phyloP scores from a whole-genome alignment of 1,139 yeast species.

The Blastobotrys ciferrii region DNA sequence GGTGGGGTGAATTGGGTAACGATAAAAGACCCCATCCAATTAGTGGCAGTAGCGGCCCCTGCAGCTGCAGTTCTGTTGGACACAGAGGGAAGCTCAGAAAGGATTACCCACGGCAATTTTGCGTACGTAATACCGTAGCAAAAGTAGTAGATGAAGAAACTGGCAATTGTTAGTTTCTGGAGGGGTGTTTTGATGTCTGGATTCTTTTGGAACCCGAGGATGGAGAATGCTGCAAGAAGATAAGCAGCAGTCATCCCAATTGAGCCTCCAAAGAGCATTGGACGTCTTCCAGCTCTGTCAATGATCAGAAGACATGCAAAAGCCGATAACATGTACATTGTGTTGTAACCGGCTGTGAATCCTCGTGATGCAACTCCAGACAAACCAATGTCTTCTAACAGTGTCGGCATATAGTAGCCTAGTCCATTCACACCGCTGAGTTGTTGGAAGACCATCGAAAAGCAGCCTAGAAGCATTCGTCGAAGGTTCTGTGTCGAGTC shows the following conservation, averaged over 20 bases:
- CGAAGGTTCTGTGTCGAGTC: constrained; percentile 41
- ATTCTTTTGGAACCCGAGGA: constrained; percentile 22
- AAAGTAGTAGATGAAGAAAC: constrained; percentile 25
- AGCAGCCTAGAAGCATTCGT: constrained; percentile 43
- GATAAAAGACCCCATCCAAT: constrained; percentile 47
- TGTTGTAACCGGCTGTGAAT: constrained; percentile 17
- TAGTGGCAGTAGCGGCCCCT: constrained; percentile 42
- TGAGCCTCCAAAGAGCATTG: constrained; percentile 20
- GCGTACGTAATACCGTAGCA: constrained; percentile 57
- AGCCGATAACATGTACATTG: constrained; percentile 16
- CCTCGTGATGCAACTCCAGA: constrained; percentile 14
- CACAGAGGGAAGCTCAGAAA: constrained; percentile 55
- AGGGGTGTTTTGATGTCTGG: constrained; percentile 20
- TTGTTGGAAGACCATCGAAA: constrained; percentile 59
- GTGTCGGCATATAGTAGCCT: constrained; percentile 62
- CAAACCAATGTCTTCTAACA: constrained; percentile 40
- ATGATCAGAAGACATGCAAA: constrained; percentile 16
- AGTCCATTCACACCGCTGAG: constrained; percentile 67
- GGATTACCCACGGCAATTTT: constrained; percentile 39
- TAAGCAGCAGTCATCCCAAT: constrained; percentile 25
- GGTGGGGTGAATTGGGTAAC: constrained; percentile 44
- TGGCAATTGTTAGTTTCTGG: constrained; percentile 24
- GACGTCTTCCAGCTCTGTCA: constrained; percentile 14
- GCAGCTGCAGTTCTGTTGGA: constrained; percentile 57
- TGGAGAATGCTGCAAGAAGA: constrained; percentile 21